Base-by-base conservation (phyloP, 2,329 filamentous ascomycete species). In the Pseudopithomyces chartarum region DNA sequence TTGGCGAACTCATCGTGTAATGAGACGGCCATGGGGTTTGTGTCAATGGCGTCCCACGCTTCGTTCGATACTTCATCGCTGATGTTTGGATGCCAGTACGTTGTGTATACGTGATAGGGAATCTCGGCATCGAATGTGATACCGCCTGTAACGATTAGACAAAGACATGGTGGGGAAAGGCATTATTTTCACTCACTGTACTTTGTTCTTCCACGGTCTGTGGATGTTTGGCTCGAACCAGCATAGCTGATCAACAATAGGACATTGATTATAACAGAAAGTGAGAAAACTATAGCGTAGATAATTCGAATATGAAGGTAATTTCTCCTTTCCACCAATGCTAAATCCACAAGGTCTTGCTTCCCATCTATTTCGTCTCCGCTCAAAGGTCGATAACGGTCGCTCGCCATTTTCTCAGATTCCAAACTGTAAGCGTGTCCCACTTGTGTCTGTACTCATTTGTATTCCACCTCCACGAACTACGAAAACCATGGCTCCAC, bases 1-100 rank as follows among this genome's bases (percentile, higher is more conserved):
- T 61, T 62, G 45, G 59, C 66, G 45, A 58, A 73, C 7, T 66
- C 58, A 29, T 75, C 64, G 39, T 69, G 65, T 3, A 75, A 65
- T 6, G 73, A 63, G 20, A 75, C 55, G 22, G 71, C 70, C 58
- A 74, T 67, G 1, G 70, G 64, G 36, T 66, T 67, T 20, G 71
- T 74, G 33, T 74, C 65, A 11, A 75, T 67, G 1, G 65, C 59
- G 51, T 74, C 70, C 71, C 73, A 75, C n/a, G 71, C 71, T 23
- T 58, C 63, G 52, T 73, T 63, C 56, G 67, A 64, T 2, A 65
- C 58, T 40, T 57, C 60, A 12, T 65, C 60, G 34, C 57, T 73
- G 40, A 61, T 58, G 42, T 72, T 66, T 2, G 65, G 69, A 52
- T 71, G 59, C 72, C 71, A 74, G 49, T 66, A 75, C n/a, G 65